Percentiles rank a stretch among this genome's conserved stretches.
Evolutionary conservation across 345 rosid species (phyloP).

Genomic region (Ricinus communis): DNA sequence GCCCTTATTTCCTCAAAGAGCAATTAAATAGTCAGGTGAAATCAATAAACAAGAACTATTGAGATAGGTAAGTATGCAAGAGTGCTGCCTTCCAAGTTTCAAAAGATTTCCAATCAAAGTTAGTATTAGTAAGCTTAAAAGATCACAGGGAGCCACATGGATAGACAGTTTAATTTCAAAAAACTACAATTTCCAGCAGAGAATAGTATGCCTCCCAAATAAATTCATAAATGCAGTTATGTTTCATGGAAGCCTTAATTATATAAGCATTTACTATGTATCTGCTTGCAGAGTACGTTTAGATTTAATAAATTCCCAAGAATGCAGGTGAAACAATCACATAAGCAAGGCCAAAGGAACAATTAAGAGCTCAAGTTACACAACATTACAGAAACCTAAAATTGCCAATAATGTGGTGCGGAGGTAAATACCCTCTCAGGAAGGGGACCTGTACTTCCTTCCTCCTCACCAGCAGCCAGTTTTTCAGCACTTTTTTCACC

Average conservation of each 20-base stretch:
- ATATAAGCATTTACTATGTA: background rate
- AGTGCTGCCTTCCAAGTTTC: background rate
- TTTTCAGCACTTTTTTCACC: slow-evolving; percentile 43
- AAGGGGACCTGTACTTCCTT: slow-evolving; percentile 41
- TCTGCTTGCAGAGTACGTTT: background rate
- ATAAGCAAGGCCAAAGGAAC: background rate
- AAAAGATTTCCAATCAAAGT: background rate
- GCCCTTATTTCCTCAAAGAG: background rate
- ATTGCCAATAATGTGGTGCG: background rate
- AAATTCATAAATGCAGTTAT: background rate
- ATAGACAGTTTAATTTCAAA: background rate
- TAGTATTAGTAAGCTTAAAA: background rate
- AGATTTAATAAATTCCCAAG: background rate
- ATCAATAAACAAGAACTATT: background rate
- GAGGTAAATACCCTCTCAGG: slow-evolving; percentile 43
- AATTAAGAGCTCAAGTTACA: background rate
- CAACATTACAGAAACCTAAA: background rate
- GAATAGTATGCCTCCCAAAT: background rate
- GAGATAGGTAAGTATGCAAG: background rate
- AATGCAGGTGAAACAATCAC: background rate
- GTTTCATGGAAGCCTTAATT: background rate
- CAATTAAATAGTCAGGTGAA: background rate
- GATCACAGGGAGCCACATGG: background rate
- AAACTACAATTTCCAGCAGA: background rate
- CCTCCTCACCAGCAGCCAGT: slow-evolving; percentile 36